Conservation (phyloP, 2,329 filamentous ascomycete genomes). For the Diplodia seriata region DNA sequence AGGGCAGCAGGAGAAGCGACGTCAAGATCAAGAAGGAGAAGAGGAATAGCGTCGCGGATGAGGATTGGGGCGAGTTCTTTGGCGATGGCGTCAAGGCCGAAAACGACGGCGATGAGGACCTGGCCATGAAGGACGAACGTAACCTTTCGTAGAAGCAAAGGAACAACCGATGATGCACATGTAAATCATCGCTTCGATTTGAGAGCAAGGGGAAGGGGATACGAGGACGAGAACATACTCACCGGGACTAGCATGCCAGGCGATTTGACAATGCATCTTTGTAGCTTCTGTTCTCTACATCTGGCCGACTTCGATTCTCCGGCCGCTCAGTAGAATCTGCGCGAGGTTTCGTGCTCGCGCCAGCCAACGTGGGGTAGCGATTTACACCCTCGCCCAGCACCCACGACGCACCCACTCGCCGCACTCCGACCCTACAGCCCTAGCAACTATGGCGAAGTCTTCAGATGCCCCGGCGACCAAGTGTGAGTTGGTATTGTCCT, state of each 20-base stretch:
- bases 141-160: no score
- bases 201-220: no score
- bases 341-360: no score
- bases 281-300: no score
- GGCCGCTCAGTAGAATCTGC: no score
- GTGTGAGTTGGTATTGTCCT: conserved; percentile 46
- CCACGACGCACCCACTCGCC: conserved; percentile 1
- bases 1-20: background rate
- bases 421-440: background rate
- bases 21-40: conserved; percentile 11
- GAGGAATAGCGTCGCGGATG: background rate
- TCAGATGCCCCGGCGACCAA: conserved; percentile 49
- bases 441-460: conserved; percentile 38
- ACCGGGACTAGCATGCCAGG: no score
- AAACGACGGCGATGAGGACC: conserved; percentile 9
- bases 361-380: no score
- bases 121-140: conserved; percentile 36
- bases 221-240: no score
- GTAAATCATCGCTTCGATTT: no score
- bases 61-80: conserved; percentile 28
- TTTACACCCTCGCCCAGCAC: conserved; percentile 1
- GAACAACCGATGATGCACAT: no score
- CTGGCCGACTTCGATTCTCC: no score
- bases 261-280: no score
- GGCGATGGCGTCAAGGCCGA: background rate